Evolutionary conservation across 192 early-diverging fungal species (phyloP).

Genomic region (Backusella morwellensis): DNA sequence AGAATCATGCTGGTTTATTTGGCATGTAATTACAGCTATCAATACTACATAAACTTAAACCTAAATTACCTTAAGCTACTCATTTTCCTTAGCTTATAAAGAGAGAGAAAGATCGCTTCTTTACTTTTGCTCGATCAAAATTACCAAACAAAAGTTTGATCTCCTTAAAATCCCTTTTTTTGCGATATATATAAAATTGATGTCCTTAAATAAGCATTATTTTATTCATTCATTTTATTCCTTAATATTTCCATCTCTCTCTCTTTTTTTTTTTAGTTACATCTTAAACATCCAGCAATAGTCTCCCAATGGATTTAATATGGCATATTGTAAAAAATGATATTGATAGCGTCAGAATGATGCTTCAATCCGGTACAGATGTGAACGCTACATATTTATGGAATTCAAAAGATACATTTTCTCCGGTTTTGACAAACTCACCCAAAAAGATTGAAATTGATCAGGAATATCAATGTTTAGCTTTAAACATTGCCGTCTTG

Average conservation of each 20-base stretch:
- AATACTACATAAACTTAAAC: no score
- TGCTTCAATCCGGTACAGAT: conserved; percentile 40
- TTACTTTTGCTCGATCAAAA: neutral
- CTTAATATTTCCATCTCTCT: neutral
- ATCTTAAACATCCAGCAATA: neutral
- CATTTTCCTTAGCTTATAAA: no score
- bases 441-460: conserved; percentile 28
- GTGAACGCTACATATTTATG: conserved; percentile 43
- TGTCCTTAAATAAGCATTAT: neutral
- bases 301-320: conserved; percentile 37
- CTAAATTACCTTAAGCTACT: no score
- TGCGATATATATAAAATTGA: neutral
- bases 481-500: conserved; percentile 56
- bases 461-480: conserved; percentile 45
- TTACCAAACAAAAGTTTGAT: neutral
- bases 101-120: no score
- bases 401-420: conserved; percentile 41
- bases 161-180: neutral
- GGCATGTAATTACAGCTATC: no score
- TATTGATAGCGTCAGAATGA: conserved; percentile 25
- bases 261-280: neutral
- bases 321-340: conserved; percentile 41
- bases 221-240: neutral
- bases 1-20: no score
- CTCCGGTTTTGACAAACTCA: conserved; percentile 30